phyloP scores from a whole-genome alignment of 768 basidiomycete species.

The Pisolithus sp. region DNA sequence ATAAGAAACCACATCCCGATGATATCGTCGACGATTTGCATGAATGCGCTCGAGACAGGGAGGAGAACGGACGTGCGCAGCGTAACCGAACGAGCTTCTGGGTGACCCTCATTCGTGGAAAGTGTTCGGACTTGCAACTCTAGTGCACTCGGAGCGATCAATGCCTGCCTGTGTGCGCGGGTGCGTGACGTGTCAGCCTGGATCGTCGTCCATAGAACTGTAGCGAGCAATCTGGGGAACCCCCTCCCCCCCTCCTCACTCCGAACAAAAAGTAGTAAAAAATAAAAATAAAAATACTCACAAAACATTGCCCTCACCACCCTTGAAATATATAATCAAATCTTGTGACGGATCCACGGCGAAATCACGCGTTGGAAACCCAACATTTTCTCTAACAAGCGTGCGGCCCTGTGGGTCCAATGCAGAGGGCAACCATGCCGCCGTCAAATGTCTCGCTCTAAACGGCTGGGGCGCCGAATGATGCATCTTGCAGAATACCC shows the following conservation, averaged over 20 bases:
- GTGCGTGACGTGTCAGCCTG: background rate
- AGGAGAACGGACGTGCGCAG: slow-evolving; percentile 22
- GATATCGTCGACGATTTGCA: slow-evolving; percentile 51
- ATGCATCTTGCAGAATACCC: slow-evolving; percentile 45
- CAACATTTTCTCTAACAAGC: slow-evolving; percentile 30
- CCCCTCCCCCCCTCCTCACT: too few species aligned
- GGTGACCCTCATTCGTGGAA: slow-evolving; percentile 36
- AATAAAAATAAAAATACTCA: slow-evolving; percentile 3
- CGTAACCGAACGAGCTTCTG: slow-evolving; percentile 29
- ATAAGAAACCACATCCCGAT: slow-evolving; percentile 42
- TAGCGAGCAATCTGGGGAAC: too few species aligned
- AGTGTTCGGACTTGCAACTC: slow-evolving; percentile 42
- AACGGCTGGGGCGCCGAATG: slow-evolving; percentile 14
- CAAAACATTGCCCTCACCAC: slow-evolving; percentile 12
- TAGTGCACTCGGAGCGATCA: slow-evolving; percentile 12
- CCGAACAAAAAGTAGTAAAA: too few species aligned
- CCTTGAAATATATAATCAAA: slow-evolving; percentile 39
- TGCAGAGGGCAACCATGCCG: slow-evolving; percentile 18
- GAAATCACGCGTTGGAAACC: slow-evolving; percentile 44
- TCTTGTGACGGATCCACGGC: slow-evolving; percentile 65
- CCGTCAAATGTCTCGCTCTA: slow-evolving; percentile 21
- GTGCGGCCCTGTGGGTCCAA: background rate
- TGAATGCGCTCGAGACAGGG: slow-evolving; percentile 26
- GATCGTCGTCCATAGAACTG: too few species aligned
- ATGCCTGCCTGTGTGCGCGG: slow-evolving; percentile 4